Evolutionary conservation across 352 stramenopile genomes (phyloP), one percentile per base, ranked within the genome.

Genomic region (Pythium scleroteichum): DNA sequence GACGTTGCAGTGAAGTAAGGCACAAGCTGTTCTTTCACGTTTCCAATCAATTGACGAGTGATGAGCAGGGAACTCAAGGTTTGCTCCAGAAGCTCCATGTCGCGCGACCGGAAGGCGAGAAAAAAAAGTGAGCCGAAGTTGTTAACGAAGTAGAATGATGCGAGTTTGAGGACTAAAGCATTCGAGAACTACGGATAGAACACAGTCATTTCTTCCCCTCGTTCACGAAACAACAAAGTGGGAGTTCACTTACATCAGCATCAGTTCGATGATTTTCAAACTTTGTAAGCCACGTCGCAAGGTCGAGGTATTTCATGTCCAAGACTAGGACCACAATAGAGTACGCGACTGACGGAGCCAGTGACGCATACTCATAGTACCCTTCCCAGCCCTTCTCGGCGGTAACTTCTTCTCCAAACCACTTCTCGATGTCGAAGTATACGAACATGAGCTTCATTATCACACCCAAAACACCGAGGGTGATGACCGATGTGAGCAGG

Each of bases 81-180:
- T 59, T 98, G 92, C 66, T 97, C 82, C 49, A 99, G 72, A 41
- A 97, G 59, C 6, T 85, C 79, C 81, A 94, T 90, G 49, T 92
- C 79, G 20, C 82, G 80, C 32, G 91, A 87, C 35, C 95, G 84
- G 64, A 98, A 98, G 9, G 92, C 91, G 61, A 98, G 88, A 72
- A 98, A 99, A 69, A 98, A 98, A 1, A 98, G 76, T 59, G 90
- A 96, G 4, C 91, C 90, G 66, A 98, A 98, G 79, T 98, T 98
- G 79, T 97, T 98, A 20, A 98, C 90, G 62, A 99, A 99, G 65
- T 97, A 95, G 69, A 99, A 99, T 40, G 97, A 87, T 60, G 98
- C 97, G 5, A 98, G 85, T 82, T 99, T 99, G 50, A 98, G 86
- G 62, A 99, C 98, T 33, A 99, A 88, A 0, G 87, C 84, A 35